Percentiles rank a stretch among this genome's conserved stretches.
Conservation (phyloP, 202 grass and related monocot species). For the Zoysia matrella region DNA sequence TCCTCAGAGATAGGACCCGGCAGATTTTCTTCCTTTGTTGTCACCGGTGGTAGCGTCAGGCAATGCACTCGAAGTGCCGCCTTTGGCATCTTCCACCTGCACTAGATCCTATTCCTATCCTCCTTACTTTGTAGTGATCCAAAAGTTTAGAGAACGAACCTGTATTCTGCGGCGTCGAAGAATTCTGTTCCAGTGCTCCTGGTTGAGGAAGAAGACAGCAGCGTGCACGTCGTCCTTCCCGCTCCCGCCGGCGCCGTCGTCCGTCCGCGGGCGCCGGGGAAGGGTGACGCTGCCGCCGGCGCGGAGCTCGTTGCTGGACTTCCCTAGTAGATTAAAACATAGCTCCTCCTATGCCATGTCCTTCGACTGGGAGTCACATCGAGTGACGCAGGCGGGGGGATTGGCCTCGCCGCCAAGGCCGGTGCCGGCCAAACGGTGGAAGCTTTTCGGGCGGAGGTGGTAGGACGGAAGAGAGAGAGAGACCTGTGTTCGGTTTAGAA, state of each 20-base stretch:
- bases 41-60: too few species aligned
- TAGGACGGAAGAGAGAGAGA: not conserved
- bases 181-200: too few species aligned
- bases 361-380: constrained; percentile 22
- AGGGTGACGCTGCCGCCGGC: constrained; percentile 8
- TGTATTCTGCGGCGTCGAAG: too few species aligned
- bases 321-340: not conserved
- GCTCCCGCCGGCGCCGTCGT: constrained; percentile 29
- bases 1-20: too few species aligned
- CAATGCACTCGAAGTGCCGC: too few species aligned
- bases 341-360: not conserved
- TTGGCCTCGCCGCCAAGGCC: constrained; percentile 10
- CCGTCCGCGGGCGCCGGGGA: not conserved
- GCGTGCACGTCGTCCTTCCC: constrained; percentile 47
- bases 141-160: too few species aligned
- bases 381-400: not conserved
- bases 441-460: constrained; percentile 18
- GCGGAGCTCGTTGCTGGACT: constrained; percentile 55
- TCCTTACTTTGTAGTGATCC: too few species aligned
- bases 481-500: not conserved
- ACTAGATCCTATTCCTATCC: too few species aligned
- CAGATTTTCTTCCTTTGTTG: too few species aligned
- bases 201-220: not conserved
- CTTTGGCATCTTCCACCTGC: too few species aligned
- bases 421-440: constrained; percentile 4